These are phyloP conservation scores for Nidularia pulvinata DNA, from an alignment of 768 basidiomycete genomes.

Conservation along the genomic window DNA sequence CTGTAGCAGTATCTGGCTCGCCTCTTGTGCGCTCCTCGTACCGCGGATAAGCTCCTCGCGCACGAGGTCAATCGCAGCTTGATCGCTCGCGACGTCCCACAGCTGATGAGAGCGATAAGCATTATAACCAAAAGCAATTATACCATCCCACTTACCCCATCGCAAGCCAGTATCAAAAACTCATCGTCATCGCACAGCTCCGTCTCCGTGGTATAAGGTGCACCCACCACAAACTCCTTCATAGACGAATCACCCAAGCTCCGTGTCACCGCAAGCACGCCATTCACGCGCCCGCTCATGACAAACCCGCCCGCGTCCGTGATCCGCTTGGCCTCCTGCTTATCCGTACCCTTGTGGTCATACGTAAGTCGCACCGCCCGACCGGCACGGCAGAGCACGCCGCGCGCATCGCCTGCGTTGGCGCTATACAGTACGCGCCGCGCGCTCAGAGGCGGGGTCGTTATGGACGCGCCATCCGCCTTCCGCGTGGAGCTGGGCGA, in stretches of 20 bases:
- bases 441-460: conserved; percentile 46
- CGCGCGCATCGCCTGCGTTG: conserved; percentile 96
- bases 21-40: conserved; percentile 77
- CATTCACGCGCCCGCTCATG: conserved; percentile 98
- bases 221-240: conserved; percentile 99
- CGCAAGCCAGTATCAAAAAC: conserved; percentile 94
- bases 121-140: conserved; percentile 4
- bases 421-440: conserved; percentile 91
- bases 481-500: conserved; percentile 28
- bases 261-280: conserved; percentile 94
- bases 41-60: conserved; percentile 27
- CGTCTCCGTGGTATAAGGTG: conserved; percentile 99
- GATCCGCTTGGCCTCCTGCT: conserved; percentile 97
- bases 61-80: conserved; percentile 87
- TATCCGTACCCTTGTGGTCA: conserved; percentile 98
- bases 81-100: conserved; percentile 96
- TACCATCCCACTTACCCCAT: conserved; percentile 70
- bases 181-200: conserved; percentile 90
- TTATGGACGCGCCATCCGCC: conserved; percentile 25
- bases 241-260: conserved; percentile 96
- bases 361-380: conserved; percentile 94
- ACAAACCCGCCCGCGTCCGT: conserved; percentile 98
- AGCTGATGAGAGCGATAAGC: conserved; percentile 47
- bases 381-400: conserved; percentile 89
- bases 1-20: conserved; percentile 72